A percentile compares a stretch with the other conserved stretches of the same genome.
Conservation (phyloP, 2,329 filamentous ascomycete species). For the Calycina marina region DNA sequence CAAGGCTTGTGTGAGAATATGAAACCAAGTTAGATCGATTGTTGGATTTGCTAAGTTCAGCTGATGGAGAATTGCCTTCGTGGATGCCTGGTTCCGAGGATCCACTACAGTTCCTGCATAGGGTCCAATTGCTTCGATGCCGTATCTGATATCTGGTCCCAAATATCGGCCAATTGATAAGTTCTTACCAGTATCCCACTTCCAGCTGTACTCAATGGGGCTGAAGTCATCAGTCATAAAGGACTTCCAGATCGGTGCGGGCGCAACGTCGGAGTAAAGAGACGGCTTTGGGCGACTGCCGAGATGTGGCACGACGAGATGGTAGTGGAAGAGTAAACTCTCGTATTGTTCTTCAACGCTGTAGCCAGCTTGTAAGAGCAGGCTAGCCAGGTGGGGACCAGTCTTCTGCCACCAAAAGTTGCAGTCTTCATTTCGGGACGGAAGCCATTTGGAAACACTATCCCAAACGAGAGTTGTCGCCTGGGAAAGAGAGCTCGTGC, state of each 20-base stretch:
- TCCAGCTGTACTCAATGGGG: slow-evolving; percentile 1
- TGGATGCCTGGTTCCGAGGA: not conserved
- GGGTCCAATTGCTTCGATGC: not conserved
- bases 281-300: not conserved
- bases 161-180: no score
- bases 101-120: not conserved
- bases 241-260: not conserved
- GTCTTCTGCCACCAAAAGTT: not conserved
- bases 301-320: not conserved
- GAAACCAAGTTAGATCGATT: not conserved
- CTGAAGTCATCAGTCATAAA: not conserved
- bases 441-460: not conserved
- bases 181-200: not conserved
- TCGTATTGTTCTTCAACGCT: not conserved
- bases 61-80: not conserved
- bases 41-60: not conserved
- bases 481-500: no score
- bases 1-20: no score
- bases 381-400: not conserved
- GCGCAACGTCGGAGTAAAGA: no score
- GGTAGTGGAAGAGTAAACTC: not conserved
- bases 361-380: not conserved
- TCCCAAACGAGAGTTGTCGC: not conserved
- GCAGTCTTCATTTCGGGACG: not conserved
- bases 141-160: not conserved